Evolutionary conservation across 352 stramenopile genomes (phyloP).

Genomic region (Pythium myriotylum): DNA sequence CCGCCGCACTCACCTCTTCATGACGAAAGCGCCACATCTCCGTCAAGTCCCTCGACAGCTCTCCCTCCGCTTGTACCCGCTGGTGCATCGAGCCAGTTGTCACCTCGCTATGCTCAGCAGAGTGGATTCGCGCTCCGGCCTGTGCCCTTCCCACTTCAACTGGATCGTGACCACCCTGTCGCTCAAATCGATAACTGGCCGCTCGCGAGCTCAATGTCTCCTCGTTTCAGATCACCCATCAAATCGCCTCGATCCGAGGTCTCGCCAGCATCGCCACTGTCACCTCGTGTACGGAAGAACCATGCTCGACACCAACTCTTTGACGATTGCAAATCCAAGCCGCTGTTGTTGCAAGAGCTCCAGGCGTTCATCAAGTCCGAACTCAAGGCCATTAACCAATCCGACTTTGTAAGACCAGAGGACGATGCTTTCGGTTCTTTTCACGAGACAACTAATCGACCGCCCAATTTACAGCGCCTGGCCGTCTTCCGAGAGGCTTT

Average conservation of each 20-base stretch:
- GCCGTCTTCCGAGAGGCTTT: conserved; percentile 64
- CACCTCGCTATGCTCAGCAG: conserved; percentile 3
- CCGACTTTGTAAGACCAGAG: background rate
- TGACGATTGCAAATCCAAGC: conserved; percentile 27
- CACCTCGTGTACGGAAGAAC: conserved; percentile 18
- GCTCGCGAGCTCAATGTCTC: conserved; percentile 13
- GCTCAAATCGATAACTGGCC: conserved; percentile 29
- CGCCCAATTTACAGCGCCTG: conserved; percentile 42
- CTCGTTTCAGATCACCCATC: background rate
- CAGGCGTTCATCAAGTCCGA: conserved; percentile 16
- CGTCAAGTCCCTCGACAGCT: background rate
- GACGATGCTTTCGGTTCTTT: background rate
- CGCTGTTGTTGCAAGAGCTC: conserved; percentile 26
- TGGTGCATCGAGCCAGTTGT: background rate
- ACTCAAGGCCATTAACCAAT: conserved; percentile 3
- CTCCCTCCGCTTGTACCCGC: conserved; percentile 9
- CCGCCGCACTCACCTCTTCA: conserved; percentile 2
- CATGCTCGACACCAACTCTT: conserved; percentile 23
- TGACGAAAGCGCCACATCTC: background rate
- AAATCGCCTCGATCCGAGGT: background rate
- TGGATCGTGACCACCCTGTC: conserved; percentile 21
- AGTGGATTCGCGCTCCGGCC: background rate
- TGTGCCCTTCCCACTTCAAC: conserved; percentile 6
- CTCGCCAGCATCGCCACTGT: conserved; percentile 17
- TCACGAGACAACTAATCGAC: background rate